Conservation (phyloP, 2,329 filamentous ascomycete species). For the Blastomyces percursus region DNA sequence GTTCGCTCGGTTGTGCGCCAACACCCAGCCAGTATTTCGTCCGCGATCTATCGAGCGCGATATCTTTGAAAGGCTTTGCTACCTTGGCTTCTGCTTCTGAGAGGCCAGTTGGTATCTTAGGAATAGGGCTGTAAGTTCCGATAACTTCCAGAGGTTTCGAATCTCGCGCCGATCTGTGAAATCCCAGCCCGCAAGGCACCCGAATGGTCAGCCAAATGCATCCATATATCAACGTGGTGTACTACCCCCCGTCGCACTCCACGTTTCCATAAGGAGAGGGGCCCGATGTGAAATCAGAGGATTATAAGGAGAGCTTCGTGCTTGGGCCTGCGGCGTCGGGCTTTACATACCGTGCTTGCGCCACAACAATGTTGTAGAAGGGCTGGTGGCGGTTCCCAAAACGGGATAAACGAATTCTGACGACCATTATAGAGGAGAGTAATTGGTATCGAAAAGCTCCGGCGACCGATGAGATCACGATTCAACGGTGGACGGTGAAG, state of each 20-base stretch:
- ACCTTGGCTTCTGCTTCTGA: conserved; percentile 38
- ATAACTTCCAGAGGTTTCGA: conserved; percentile 89
- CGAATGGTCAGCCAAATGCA: neutral
- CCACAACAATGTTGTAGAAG: conserved; percentile 95
- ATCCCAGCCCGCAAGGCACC: neutral
- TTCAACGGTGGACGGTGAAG: conserved; percentile 61
- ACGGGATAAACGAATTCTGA: conserved; percentile 86
- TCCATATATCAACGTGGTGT: neutral
- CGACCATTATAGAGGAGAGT: conserved; percentile 57
- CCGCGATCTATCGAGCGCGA: conserved; percentile 68
- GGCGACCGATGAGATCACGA: neutral
- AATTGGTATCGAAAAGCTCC: neutral
- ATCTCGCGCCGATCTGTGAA: conserved; percentile 65
- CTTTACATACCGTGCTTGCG: conserved; percentile 64
- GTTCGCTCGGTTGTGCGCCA: conserved; percentile 85
- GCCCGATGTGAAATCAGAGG: neutral
- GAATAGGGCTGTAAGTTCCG: conserved; percentile 53
- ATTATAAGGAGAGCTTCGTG: neutral
- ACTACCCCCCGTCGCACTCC: neutral
- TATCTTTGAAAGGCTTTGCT: conserved; percentile 76
- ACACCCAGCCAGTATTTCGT: conserved; percentile 96
- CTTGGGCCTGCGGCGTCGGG: neutral
- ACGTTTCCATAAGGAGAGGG: neutral
- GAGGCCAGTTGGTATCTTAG: conserved; percentile 40
- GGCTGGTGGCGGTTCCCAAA: conserved; percentile 83